A percentile compares a stretch with the other conserved stretches of the same genome.
Evolutionary conservation across 108 stramenopile genomes (phyloP).

Genomic region (Cyclotella cryptica): DNA sequence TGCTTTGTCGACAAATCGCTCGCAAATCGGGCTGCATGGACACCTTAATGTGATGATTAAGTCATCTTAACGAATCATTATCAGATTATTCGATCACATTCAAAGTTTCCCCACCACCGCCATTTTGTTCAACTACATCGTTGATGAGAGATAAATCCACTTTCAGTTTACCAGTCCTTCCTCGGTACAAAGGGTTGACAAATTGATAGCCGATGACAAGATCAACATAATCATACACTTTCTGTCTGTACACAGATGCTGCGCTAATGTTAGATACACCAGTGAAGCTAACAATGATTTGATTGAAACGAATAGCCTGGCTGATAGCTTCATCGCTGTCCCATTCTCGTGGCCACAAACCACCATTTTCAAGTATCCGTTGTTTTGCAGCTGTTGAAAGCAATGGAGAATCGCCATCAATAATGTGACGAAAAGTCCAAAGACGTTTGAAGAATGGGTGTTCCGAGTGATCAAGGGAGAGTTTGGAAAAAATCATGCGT

Average conservation of each 20-base stretch:
- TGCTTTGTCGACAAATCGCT: too few relatives aligned
- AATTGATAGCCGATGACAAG: conserved; percentile 51
- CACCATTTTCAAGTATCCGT: conserved; percentile 55
- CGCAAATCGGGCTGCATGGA: too few relatives aligned
- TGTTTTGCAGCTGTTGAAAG: conserved; percentile 50
- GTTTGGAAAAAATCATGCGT: conserved; percentile 62
- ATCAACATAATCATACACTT: conserved; percentile 49
- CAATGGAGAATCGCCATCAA: conserved; percentile 72
- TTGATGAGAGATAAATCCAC: conserved; percentile 69
- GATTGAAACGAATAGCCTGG: conserved; percentile 43
- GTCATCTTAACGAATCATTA: too few relatives aligned
- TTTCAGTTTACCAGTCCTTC: conserved; percentile 48
- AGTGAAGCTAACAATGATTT: conserved; percentile 48
- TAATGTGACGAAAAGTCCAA: conserved; percentile 70
- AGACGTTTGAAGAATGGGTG: conserved; percentile 82
- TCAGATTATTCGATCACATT: conserved; percentile 12
- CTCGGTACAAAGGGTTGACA: conserved; percentile 39
- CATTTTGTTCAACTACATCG: conserved; percentile 75
- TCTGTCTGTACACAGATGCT: conserved; percentile 49
- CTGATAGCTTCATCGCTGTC: conserved; percentile 63
- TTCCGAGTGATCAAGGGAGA: conserved; percentile 61
- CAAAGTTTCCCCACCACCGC: conserved; percentile 58
- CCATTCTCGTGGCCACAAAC: conserved; percentile 70
- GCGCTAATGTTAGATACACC: conserved; percentile 48
- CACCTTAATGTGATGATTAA: too few relatives aligned